Conservation (phyloP, 257 asterid species). For the Primulina huaijiensis region DNA sequence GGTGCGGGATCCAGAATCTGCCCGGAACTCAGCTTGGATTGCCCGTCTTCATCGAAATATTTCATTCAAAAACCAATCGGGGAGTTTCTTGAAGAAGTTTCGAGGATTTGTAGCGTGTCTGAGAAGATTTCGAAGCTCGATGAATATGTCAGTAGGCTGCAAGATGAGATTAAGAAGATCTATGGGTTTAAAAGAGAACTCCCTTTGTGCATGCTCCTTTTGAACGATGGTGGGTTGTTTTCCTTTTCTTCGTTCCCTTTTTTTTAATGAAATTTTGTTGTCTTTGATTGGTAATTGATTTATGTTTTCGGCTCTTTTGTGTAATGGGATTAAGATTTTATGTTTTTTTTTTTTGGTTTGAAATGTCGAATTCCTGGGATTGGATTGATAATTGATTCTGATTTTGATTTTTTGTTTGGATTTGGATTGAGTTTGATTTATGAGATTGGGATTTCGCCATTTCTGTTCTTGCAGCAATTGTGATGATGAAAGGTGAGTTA, state of each 20-base stretch:
- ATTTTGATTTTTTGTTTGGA: too few species aligned
- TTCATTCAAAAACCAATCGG: conserved; percentile 37
- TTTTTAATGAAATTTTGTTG: neutral
- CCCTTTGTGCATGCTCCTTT: conserved; percentile 65
- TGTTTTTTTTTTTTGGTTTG: neutral
- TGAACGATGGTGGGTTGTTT: conserved; percentile 53
- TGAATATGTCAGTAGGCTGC: conserved; percentile 46
- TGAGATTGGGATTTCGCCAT: neutral
- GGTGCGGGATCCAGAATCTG: conserved; percentile 48
- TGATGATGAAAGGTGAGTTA: conserved; percentile 32
- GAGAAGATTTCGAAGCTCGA: conserved; percentile 51
- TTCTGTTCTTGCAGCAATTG: conserved; percentile 35
- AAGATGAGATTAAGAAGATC: conserved; percentile 88
- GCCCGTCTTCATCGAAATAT: conserved; percentile 26
- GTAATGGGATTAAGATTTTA: conserved; percentile 9
- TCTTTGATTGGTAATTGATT: neutral
- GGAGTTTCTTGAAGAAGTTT: conserved; percentile 43
- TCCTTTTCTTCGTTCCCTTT: neutral
- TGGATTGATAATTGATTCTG: neutral
- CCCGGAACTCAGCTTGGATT: conserved; percentile 56
- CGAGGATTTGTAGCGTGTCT: conserved; percentile 35
- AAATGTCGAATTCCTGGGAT: neutral
- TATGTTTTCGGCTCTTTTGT: neutral
- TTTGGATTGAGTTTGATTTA: neutral
- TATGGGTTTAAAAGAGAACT: conserved; percentile 79